These are phyloP conservation scores for Hypoxylon rubiginosum DNA, from an alignment of 2,329 filamentous ascomycete genomes.

Conservation along the genomic window DNA sequence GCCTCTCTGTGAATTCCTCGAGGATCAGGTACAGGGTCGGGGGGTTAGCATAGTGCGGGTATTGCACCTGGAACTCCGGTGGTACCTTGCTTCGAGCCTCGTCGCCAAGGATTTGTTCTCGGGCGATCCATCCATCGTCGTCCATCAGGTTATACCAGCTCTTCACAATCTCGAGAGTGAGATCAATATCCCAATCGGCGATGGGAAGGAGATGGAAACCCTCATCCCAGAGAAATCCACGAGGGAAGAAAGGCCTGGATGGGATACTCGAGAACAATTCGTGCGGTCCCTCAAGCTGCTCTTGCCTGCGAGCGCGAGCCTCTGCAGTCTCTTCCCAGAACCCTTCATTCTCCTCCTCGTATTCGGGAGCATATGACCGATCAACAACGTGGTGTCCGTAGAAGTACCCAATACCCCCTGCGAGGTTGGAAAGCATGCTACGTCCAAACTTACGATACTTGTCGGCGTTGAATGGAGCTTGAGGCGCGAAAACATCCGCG, in stretches of 20 bases:
- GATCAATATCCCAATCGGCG: conserved; percentile 92
- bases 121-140: conserved; percentile 95
- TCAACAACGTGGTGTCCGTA: conserved; percentile 90
- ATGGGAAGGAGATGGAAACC: conserved; percentile 95
- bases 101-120: conserved; percentile 92
- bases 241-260: conserved; percentile 94
- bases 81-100: conserved; percentile 97
- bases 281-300: conserved; percentile 82
- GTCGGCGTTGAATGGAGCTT: conserved; percentile 79
- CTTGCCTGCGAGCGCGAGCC: conserved; percentile 76
- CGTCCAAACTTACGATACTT: conserved; percentile 85
- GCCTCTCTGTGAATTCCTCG: conserved; percentile 84
- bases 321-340: conserved; percentile 95
- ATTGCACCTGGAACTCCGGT: conserved; percentile 91
- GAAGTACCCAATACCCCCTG: conserved; percentile 97
- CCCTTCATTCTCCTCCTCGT: conserved; percentile 93
- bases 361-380: conserved; percentile 90
- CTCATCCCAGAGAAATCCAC: conserved; percentile 98
- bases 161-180: conserved; percentile 87
- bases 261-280: conserved; percentile 94
- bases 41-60: conserved; percentile 97
- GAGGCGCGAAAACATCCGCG: conserved; percentile 76
- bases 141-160: conserved; percentile 98
- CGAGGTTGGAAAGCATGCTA: conserved; percentile 92
- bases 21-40: conserved; percentile 94